A percentile compares a stretch with the other conserved stretches of the same genome.
These are phyloP conservation scores for Roridomyces roridus DNA, from an alignment of 768 basidiomycete genomes.

Conservation along the genomic window DNA sequence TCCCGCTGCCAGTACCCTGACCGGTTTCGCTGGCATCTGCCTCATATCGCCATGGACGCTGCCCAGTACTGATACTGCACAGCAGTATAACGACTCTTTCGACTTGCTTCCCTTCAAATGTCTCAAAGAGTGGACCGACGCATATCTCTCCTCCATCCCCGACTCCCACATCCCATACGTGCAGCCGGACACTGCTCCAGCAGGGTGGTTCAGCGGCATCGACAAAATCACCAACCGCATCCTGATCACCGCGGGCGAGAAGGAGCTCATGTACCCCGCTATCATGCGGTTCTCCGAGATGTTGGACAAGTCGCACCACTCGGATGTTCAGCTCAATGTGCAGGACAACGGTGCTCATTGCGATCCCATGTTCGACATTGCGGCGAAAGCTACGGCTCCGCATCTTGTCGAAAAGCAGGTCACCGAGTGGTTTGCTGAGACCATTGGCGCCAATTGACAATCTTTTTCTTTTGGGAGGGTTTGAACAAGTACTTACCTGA, in stretches of 20 bases:
- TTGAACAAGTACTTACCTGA: too few relatives aligned
- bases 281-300: neutral
- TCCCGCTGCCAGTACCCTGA: neutral
- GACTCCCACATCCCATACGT: conserved; percentile 2
- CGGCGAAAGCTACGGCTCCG: conserved; percentile 1
- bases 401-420: neutral
- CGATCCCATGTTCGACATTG: conserved; percentile 12
- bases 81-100: neutral
- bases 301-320: neutral
- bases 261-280: neutral
- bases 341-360: conserved; percentile 13
- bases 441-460: too few relatives aligned
- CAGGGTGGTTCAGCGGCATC: neutral
- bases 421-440: conserved; percentile 1
- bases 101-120: conserved; percentile 3
- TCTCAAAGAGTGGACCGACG: neutral
- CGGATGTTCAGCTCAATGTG: neutral
- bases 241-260: conserved; percentile 2
- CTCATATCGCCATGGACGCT: conserved; percentile 15
- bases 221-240: neutral
- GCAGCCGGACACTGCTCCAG: neutral
- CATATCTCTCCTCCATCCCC: neutral
- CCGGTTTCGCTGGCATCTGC: conserved; percentile 14
- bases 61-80: neutral
- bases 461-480: too few relatives aligned